Percentiles rank a stretch among this genome's conserved stretches.
Conservation (phyloP, 192 early-diverging fungal genomes). For the Coemansia sp. region DNA sequence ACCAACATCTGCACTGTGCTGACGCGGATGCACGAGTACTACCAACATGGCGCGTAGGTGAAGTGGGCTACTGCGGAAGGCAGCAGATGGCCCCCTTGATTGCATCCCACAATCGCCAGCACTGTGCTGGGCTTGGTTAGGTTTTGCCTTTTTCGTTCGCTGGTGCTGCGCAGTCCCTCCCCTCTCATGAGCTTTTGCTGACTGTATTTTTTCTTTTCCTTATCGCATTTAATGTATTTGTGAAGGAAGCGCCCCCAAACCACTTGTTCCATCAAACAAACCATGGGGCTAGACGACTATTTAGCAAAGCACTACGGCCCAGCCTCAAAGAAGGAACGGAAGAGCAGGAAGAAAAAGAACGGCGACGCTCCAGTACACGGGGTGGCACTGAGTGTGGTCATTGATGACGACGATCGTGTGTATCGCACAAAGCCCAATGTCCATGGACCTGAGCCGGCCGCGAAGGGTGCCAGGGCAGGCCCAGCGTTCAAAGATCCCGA, state of each 20-base stretch:
- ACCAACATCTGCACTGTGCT: constrained; percentile 47
- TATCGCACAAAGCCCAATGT: not conserved
- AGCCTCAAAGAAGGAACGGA: constrained; percentile 13
- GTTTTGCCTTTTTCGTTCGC: not conserved
- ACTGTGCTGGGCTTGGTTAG: not conserved
- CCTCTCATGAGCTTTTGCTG: too few relatives aligned
- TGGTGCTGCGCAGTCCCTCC: too few relatives aligned
- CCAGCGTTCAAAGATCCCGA: constrained; percentile 15
- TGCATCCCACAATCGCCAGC: not conserved
- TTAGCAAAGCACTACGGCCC: constrained; percentile 52
- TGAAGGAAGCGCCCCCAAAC: not conserved
- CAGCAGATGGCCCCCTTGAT: too few relatives aligned
- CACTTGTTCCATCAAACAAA: not conserved
- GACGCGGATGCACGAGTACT: constrained; percentile 27
- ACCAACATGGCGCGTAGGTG: constrained; percentile 2
- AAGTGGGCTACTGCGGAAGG: too few relatives aligned
- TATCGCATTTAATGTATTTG: not conserved
- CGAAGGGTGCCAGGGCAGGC: not conserved
- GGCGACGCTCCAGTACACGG: constrained; percentile 5
- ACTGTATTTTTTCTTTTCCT: not conserved
- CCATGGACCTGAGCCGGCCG: not conserved
- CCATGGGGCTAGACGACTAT: constrained; percentile 45
- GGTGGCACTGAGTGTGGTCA: constrained; percentile 11
- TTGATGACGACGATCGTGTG: constrained; percentile 21
- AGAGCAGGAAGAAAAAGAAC: constrained; percentile 17